Percentiles rank a stretch among this genome's conserved stretches.
phyloP scores from a whole-genome alignment of 306 rosid genomes.

The Dalbergia cultrata region DNA sequence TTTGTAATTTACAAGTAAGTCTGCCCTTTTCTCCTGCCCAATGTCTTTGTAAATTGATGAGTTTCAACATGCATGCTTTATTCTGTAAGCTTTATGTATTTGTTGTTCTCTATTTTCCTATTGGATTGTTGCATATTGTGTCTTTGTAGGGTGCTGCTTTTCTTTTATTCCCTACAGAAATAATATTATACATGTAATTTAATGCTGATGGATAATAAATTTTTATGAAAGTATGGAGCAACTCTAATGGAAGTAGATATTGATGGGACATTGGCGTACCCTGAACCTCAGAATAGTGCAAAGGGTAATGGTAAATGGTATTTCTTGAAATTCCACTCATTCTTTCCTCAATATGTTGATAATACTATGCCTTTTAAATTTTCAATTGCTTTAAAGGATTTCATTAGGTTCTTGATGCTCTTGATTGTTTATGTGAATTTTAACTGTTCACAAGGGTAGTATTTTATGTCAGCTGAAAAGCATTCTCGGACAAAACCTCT shows the following conservation, averaged over 20 bases:
- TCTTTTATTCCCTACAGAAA: slow-evolving; percentile 18
- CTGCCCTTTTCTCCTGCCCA: neutral
- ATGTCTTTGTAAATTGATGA: slow-evolving; percentile 11
- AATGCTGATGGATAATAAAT: slow-evolving; percentile 29
- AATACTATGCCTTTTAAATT: slow-evolving; percentile 15
- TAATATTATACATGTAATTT: neutral
- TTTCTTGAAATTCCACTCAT: slow-evolving; percentile 35
- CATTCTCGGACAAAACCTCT: slow-evolving; percentile 80
- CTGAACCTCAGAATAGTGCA: slow-evolving; percentile 61
- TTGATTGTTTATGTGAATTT: slow-evolving; percentile 37
- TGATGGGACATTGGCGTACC: slow-evolving; percentile 80
- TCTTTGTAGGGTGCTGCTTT: neutral
- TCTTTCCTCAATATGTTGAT: neutral
- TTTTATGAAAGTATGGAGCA: slow-evolving; percentile 70
- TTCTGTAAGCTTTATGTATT: neutral
- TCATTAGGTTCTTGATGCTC: slow-evolving; percentile 21
- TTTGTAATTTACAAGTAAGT: neutral
- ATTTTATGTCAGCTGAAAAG: slow-evolving; percentile 73
- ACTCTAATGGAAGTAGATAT: slow-evolving; percentile 79
- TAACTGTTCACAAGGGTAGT: slow-evolving; percentile 43
- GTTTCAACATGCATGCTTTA: neutral
- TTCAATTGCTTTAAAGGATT: slow-evolving; percentile 23
- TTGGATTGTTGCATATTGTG: neutral
- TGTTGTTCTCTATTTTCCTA: slow-evolving; percentile 19
- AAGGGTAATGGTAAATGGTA: slow-evolving; percentile 68